A percentile compares a stretch with the other conserved stretches of the same genome.
Conservation (phyloP, 495 filamentous ascomycete genomes). For the Aspergillus olivimuriae region DNA sequence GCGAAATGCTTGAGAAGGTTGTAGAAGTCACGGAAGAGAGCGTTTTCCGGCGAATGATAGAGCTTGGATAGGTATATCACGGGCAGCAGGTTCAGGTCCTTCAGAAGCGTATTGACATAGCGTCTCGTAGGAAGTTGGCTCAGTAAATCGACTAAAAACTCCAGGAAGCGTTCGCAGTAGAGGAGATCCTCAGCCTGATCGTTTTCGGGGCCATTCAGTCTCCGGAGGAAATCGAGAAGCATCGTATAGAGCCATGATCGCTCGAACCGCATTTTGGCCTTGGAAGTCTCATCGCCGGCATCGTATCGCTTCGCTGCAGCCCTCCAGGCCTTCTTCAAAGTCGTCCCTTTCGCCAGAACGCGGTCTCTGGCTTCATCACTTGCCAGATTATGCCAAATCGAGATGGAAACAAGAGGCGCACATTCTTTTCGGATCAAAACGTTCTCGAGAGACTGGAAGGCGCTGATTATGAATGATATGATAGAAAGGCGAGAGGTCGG, state of each 20-base stretch:
- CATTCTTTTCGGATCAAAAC: slow-evolving; percentile 88
- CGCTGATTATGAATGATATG: slow-evolving; percentile 78
- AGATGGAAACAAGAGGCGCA: slow-evolving; percentile 88
- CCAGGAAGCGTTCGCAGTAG: slow-evolving; percentile 90
- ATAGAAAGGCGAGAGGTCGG: slow-evolving; percentile 68
- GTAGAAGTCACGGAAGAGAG: slow-evolving; percentile 75
- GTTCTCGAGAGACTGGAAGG: slow-evolving; percentile 92
- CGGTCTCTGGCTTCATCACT: slow-evolving; percentile 61
- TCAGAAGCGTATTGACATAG: slow-evolving; percentile 87
- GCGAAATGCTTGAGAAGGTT: slow-evolving; percentile 76
- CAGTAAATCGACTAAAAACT: slow-evolving; percentile 83
- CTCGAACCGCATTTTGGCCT: slow-evolving; percentile 82
- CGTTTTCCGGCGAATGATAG: slow-evolving; percentile 67
- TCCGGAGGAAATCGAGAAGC: slow-evolving; percentile 72
- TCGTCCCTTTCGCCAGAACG: slow-evolving; percentile 59
- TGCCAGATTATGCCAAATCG: slow-evolving; percentile 89
- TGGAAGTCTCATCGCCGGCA: slow-evolving; percentile 69
- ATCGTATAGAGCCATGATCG: slow-evolving; percentile 89
- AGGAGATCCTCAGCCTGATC: slow-evolving; percentile 55
- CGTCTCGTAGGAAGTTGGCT: slow-evolving; percentile 91
- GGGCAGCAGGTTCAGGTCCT: slow-evolving; percentile 82
- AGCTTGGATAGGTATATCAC: slow-evolving; percentile 74
- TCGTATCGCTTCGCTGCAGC: slow-evolving; percentile 82
- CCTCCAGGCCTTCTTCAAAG: slow-evolving; percentile 84
- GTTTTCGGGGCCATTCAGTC: slow-evolving; percentile 54